Percentiles rank a stretch among this genome's conserved stretches.
Evolutionary conservation across 129 eudicot species (phyloP).

Genomic region (Erigeron canadensis): DNA sequence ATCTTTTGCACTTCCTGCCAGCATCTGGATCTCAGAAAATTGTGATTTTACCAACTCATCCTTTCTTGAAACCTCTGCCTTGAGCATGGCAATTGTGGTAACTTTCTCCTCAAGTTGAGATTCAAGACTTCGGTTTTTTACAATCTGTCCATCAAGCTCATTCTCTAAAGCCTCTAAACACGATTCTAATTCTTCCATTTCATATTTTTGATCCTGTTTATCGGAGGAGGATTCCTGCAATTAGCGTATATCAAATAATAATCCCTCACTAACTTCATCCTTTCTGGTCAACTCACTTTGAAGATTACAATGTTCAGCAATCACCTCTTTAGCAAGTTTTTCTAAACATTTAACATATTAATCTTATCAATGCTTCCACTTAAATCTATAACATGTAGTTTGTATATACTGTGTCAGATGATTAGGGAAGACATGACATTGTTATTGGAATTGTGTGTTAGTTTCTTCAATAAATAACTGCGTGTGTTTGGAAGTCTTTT

Average conservation of each 20-base stretch:
- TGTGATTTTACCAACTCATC: constrained; percentile 39
- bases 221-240: constrained; percentile 80
- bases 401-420: too few species aligned
- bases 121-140: constrained; percentile 54
- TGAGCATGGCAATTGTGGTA: constrained; percentile 40
- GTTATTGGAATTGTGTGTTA: too few species aligned
- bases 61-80: constrained; percentile 50
- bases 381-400: constrained; percentile 44
- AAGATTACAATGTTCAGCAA: constrained; percentile 41
- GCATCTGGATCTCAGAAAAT: constrained; percentile 40
- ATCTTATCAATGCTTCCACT: constrained; percentile 31
- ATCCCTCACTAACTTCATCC: constrained; percentile 70
- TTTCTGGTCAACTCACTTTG: constrained; percentile 66
- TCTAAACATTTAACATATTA: constrained; percentile 40
- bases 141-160: constrained; percentile 56
- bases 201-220: constrained; percentile 62
- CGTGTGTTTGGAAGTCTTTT: too few species aligned
- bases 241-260: constrained; percentile 66
- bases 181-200: constrained; percentile 51
- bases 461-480: too few species aligned
- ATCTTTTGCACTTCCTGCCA: constrained; percentile 45
- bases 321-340: constrained; percentile 41
- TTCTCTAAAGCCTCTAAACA: constrained; percentile 49
- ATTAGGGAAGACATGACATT: too few species aligned
- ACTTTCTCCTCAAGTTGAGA: constrained; percentile 58